Evolutionary conservation across 495 filamentous ascomycete species (phyloP).

Genomic region (Neurospora hispaniola): DNA sequence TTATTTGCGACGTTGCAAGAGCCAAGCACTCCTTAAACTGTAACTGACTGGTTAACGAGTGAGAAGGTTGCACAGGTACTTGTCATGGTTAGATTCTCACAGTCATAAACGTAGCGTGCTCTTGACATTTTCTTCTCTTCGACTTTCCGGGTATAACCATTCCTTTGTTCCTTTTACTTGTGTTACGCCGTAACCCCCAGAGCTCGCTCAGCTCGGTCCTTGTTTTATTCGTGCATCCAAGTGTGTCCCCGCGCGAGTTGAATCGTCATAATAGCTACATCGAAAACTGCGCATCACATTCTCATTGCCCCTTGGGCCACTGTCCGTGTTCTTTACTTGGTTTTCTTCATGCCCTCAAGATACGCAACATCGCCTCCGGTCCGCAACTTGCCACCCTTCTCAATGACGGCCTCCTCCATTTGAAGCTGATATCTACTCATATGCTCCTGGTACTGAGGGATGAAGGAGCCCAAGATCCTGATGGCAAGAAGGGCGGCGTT

Average conservation of each 20-base stretch:
- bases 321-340: neutral
- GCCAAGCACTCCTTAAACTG: neutral
- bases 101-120: neutral
- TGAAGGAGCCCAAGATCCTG: constrained; percentile 64
- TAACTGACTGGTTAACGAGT: neutral
- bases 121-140: neutral
- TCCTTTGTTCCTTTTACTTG: neutral
- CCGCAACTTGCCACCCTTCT: constrained; percentile 55
- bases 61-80: neutral
- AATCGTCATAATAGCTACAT: neutral
- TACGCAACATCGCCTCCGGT: constrained; percentile 64
- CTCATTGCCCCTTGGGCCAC: neutral
- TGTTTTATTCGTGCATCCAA: neutral
- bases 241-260: neutral
- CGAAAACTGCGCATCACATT: neutral
- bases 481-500: constrained; percentile 88
- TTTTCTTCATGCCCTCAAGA: constrained; percentile 20
- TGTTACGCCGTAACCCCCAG: neutral
- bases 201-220: neutral
- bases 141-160: neutral
- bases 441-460: constrained; percentile 46
- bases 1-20: neutral
- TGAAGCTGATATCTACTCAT: constrained; percentile 55
- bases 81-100: neutral
- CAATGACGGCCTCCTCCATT: constrained; percentile 53